Percentiles rank a stretch among this genome's conserved stretches.
phyloP scores from a whole-genome alignment of 305 asterid species.

The Nicotiana rustica region DNA sequence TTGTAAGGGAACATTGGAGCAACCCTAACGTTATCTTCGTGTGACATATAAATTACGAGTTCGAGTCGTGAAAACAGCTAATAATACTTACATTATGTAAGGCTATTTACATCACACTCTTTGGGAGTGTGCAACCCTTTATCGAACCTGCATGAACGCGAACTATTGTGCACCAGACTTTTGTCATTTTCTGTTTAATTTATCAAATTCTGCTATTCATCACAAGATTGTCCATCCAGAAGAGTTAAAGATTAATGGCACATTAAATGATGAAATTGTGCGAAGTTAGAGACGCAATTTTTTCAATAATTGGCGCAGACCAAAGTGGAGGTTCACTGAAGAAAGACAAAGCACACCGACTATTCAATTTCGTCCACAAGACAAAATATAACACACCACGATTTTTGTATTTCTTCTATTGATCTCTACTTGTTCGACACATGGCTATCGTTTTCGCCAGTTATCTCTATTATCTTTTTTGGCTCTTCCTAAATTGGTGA shows the following conservation, averaged over 20 bases:
- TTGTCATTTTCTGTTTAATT: not conserved
- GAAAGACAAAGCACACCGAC: constrained; percentile 8
- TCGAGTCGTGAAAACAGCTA: too few species aligned
- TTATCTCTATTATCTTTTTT: not conserved
- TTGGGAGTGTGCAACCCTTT: too few species aligned
- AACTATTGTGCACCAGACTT: too few species aligned
- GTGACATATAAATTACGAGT: too few species aligned
- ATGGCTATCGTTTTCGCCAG: not conserved
- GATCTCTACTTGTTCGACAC: not conserved
- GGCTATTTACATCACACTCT: too few species aligned
- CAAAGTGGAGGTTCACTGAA: not conserved
- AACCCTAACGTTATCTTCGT: too few species aligned
- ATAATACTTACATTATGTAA: too few species aligned
- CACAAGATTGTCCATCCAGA: constrained; percentile 5
- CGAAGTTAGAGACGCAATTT: not conserved
- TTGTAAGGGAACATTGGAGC: too few species aligned
- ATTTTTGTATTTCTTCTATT: not conserved
- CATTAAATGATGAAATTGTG: not conserved
- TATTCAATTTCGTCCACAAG: constrained; percentile 26
- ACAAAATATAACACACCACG: not conserved
- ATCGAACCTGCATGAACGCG: too few species aligned
- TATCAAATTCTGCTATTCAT: not conserved
- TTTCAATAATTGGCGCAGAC: not conserved
- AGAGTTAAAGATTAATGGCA: not conserved
- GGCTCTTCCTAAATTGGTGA: not conserved